Conservation (phyloP, 2,329 filamentous ascomycete genomes). For the Dactylellina sp. region DNA sequence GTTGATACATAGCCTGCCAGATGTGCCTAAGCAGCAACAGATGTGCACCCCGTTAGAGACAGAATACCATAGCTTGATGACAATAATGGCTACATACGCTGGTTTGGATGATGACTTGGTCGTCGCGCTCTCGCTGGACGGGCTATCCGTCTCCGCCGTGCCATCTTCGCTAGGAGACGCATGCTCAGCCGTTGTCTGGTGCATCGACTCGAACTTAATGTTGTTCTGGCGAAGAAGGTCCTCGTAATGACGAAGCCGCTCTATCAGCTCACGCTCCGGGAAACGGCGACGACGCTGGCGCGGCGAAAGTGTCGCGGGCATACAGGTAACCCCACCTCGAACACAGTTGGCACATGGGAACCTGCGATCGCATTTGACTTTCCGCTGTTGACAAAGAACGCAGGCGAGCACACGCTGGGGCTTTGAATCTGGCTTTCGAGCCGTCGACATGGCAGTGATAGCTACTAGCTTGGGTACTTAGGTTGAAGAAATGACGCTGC, state of each 20-base stretch:
- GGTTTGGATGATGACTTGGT: conserved; percentile 4
- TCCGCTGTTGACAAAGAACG: conserved; percentile 79
- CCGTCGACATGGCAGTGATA: conserved; percentile 69
- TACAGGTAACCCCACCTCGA: conserved; percentile 73
- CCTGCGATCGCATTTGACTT: conserved; percentile 79
- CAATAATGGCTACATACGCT: conserved; percentile 5
- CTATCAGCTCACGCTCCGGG: conserved; percentile 76
- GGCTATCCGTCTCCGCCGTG: conserved; percentile 56
- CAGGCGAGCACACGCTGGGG: conserved; percentile 69
- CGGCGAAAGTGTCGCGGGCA: conserved; percentile 70
- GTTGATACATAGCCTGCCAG: conserved; percentile 66
- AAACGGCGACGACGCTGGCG: conserved; percentile 69
- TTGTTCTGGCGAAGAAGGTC: conserved; percentile 73
- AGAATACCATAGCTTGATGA: not conserved
- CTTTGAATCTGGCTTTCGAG: conserved; percentile 43
- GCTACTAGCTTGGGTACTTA: not conserved
- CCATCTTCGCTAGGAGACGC: conserved; percentile 61
- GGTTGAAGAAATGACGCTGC: not conserved
- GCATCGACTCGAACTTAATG: conserved; percentile 76
- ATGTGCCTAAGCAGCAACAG: conserved; percentile 63
- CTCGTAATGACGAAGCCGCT: conserved; percentile 78
- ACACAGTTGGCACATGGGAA: conserved; percentile 78
- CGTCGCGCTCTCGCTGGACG: conserved; percentile 46
- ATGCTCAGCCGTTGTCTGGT: conserved; percentile 66
- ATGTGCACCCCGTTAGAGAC: conserved; percentile 57